phyloP scores from a whole-genome alignment of 192 early-diverging fungal species.

The Lunasporangiospora selenospora region DNA sequence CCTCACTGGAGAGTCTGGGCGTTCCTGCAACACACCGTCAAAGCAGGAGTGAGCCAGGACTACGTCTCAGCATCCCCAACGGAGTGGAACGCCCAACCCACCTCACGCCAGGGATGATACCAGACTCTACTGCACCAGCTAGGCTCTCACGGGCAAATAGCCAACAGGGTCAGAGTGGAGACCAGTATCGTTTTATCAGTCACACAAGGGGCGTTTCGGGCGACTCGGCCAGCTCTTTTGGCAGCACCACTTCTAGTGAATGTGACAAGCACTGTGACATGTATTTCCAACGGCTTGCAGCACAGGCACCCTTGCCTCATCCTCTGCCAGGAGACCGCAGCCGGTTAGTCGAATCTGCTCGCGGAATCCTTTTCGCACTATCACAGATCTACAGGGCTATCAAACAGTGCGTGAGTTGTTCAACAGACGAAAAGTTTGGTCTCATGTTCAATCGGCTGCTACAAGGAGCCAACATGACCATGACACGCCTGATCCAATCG shows the following conservation, averaged over 20 bases:
- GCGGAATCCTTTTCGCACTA: slow-evolving; percentile 52
- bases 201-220: slow-evolving; percentile 50
- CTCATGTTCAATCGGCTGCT: slow-evolving; percentile 36
- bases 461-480: slow-evolving; percentile 34
- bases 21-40: slow-evolving; percentile 17
- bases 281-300: slow-evolving; percentile 50
- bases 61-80: slow-evolving; percentile 24
- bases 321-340: slow-evolving; percentile 36
- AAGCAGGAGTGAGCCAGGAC: slow-evolving; percentile 30
- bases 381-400: slow-evolving; percentile 52
- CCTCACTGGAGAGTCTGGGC: slow-evolving; percentile 16
- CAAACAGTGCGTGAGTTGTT: slow-evolving; percentile 46
- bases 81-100: neutral
- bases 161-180: slow-evolving; percentile 17
- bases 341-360: slow-evolving; percentile 47
- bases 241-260: slow-evolving; percentile 33
- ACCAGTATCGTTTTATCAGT: slow-evolving; percentile 31
- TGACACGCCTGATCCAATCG: slow-evolving; percentile 43
- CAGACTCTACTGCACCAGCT: slow-evolving; percentile 10
- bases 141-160: slow-evolving; percentile 12
- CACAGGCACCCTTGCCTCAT: slow-evolving; percentile 14
- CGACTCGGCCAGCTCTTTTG: slow-evolving; percentile 47
- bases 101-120: slow-evolving; percentile 2
- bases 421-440: slow-evolving; percentile 44
- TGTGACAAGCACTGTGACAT: slow-evolving; percentile 39